phyloP scores from a whole-genome alignment of 371 early-diverging fungal genomes.

The Syncephalastrum racemosum region DNA sequence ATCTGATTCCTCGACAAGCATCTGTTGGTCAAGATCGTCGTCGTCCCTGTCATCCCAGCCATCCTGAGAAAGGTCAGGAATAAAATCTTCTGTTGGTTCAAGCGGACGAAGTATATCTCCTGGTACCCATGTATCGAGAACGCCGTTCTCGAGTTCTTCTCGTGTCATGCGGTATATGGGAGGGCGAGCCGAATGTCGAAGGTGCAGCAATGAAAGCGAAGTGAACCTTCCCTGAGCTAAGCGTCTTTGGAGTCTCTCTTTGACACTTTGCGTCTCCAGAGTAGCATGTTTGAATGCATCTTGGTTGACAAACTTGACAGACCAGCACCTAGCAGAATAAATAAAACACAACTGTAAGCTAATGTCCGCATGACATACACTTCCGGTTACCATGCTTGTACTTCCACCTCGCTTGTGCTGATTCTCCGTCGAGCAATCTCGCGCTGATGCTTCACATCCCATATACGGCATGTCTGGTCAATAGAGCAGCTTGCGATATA shows the following conservation, averaged over 20 bases:
- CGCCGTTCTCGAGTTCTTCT: too few species aligned
- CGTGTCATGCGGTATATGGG: constrained; percentile 28
- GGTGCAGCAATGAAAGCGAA: constrained; percentile 15
- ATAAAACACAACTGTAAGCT: neutral
- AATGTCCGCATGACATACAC: neutral
- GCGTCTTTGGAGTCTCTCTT: constrained; percentile 29
- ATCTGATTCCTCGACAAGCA: neutral
- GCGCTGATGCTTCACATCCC: constrained; percentile 41
- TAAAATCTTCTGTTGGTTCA: neutral
- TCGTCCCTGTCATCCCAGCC: constrained; percentile 10
- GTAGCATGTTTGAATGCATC: too few species aligned
- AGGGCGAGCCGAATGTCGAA: constrained; percentile 32
- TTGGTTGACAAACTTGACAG: constrained; percentile 32
- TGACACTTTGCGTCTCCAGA: constrained; percentile 7
- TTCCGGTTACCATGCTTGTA: constrained; percentile 23
- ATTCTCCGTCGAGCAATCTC: constrained; percentile 19
- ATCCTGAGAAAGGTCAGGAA: constrained; percentile 5
- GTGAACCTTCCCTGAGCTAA: constrained; percentile 21
- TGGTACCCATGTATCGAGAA: too few species aligned
- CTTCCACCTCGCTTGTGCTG: constrained; percentile 9
- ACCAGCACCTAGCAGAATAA: constrained; percentile 37
- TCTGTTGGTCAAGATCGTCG: neutral
- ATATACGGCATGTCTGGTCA: constrained; percentile 48
- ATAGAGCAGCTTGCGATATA: constrained; percentile 62
- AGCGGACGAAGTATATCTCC: too few species aligned